These are phyloP conservation scores for Clitopilus passeckerianus DNA, from an alignment of 768 basidiomycete genomes.

Conservation along the genomic window DNA sequence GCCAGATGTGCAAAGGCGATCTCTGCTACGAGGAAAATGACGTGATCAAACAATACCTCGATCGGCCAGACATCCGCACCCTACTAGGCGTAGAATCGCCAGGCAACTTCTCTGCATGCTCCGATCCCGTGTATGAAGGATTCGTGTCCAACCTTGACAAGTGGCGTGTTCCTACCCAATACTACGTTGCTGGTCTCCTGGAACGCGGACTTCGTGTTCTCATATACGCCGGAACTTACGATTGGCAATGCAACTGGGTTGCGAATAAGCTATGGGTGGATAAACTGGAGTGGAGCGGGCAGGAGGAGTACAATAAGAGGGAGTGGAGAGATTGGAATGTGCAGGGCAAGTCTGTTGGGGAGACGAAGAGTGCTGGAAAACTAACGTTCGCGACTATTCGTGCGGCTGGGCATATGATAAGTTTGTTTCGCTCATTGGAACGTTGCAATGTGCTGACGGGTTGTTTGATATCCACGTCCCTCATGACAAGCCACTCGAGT, in stretches of 20 bases:
- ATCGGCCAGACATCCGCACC: conserved; percentile 12
- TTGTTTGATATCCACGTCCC: conserved; percentile 42
- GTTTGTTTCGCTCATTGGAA: conserved; percentile 16
- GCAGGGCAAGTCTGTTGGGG: conserved; percentile 41
- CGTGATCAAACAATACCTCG: conserved; percentile 13
- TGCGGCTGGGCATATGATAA: conserved; percentile 55
- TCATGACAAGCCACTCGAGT: conserved; percentile 63
- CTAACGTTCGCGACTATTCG: conserved; percentile 34
- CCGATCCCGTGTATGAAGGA: conserved; percentile 35
- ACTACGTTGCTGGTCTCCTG: conserved; percentile 62
- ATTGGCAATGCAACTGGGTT: conserved; percentile 79
- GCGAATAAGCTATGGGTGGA: conserved; percentile 77
- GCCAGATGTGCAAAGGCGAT: conserved; percentile 15
- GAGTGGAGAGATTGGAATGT: conserved; percentile 58
- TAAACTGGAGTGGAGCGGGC: conserved; percentile 67
- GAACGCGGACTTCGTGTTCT: conserved; percentile 74
- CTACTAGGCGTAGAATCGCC: conserved; percentile 19
- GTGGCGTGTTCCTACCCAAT: conserved; percentile 40
- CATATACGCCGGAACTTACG: conserved; percentile 71
- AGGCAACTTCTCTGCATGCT: conserved; percentile 56
- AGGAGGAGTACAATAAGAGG: conserved; percentile 39
- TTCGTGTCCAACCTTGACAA: conserved; percentile 61
- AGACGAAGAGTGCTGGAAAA: conserved; percentile 30
- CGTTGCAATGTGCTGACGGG: conserved; percentile 9
- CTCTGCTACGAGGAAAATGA: conserved; percentile 17